phyloP scores from a whole-genome alignment of 345 rosid species.

The Eucalyptus polybractea region DNA sequence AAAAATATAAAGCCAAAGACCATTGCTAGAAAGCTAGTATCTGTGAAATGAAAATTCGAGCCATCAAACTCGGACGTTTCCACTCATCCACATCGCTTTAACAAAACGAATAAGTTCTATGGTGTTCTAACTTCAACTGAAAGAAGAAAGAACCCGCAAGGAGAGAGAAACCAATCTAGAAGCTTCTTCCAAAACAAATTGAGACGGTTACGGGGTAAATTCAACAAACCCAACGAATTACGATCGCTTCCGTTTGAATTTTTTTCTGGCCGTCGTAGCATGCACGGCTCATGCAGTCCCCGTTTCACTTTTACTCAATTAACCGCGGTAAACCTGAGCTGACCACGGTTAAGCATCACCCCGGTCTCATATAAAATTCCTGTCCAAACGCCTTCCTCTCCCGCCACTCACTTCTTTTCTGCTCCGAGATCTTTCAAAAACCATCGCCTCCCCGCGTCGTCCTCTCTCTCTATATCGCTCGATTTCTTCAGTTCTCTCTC shows the following conservation, averaged over 20 bases:
- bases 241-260: neutral
- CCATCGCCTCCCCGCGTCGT: neutral
- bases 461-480: neutral
- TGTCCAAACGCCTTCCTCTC: neutral
- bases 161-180: neutral
- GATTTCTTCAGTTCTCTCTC: neutral
- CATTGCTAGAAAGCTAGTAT: no score
- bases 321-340: neutral
- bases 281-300: neutral
- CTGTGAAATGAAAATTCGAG: no score
- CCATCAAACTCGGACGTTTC: no score
- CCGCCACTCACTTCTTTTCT: neutral
- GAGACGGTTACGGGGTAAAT: neutral
- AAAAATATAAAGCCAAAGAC: no score
- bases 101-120: no score
- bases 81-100: no score
- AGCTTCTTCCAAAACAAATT: neutral
- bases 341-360: neutral
- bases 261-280: rapidly evolving
- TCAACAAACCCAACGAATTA: neutral
- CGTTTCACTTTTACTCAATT: neutral
- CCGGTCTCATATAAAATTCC: neutral
- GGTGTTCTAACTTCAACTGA: neutral
- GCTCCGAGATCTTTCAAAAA: neutral
- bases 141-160: neutral